Base-by-base conservation (phyloP, 108 stramenopile species). In the Mediolabrus comicus region DNA sequence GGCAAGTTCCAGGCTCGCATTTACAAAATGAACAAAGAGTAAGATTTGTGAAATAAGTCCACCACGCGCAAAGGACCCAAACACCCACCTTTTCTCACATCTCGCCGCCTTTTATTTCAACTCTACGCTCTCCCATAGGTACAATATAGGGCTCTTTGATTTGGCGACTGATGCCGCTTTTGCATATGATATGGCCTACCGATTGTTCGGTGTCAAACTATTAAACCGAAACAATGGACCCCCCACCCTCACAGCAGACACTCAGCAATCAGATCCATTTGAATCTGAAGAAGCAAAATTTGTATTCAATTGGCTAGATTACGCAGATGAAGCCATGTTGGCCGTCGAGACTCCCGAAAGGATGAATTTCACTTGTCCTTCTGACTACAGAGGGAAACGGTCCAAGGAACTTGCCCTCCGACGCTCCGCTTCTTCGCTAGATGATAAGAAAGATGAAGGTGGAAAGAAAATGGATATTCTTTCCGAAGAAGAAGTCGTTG, bases 351-450 rank as follows among this genome's bases (percentile, higher is more conserved):
- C 46, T 22, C 46, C 46, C 7, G 46, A 49, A 49, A 49, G 46
- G 46, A 49, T 49, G 46, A 49, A 49, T 22, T 49, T 49, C 46
- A 49, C 46, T 6, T 49, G 46, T 16, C 46, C 46, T 49, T 49
- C 46, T 4, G n/a, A 49, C 46, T 49, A 49, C n/a, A 17, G 46
- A 22, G 19, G 14, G 22, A 49, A 49, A 16, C 46, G 46, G 19
- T 49, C 46, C 8, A 22, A 49, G 46, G 46, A 49, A 49, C 46
- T 49, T 49, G 46, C 46, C 19, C 22, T 22, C 1, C 46, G 46
- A 9, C 46, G 19, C 22, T 3, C 22, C 1, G 19, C 19, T 0
- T 43, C 41, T 5, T 3, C 41, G 14, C 41, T 17, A 43, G 41
- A 43, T 3, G 19, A 19, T 0, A 49, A 6, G 3, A 7, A 49